These are phyloP conservation scores for Colletotrichum acutatum DNA, from an alignment of 2,329 filamentous ascomycete species.

Conservation along the genomic window DNA sequence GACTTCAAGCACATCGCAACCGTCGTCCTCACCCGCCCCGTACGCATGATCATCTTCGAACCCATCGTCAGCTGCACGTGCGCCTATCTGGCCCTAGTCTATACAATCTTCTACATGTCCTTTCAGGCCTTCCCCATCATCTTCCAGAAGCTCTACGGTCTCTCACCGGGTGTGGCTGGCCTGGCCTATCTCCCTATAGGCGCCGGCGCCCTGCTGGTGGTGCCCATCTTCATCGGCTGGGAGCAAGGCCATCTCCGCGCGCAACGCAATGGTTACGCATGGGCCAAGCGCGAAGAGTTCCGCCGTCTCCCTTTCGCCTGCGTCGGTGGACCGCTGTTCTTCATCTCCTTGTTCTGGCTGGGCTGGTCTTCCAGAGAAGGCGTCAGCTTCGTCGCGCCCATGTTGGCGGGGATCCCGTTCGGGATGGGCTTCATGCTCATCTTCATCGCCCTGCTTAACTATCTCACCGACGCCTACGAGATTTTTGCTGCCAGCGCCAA, in stretches of 20 bases:
- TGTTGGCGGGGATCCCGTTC: constrained; percentile 70
- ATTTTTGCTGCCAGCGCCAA: constrained; percentile 60
- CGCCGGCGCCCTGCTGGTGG: constrained; percentile 67
- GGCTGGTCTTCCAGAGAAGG: constrained; percentile 64
- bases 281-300: constrained; percentile 73
- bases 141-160: constrained; percentile 71
- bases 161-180: constrained; percentile 72
- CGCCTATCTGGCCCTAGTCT: constrained; percentile 77
- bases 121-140: constrained; percentile 81
- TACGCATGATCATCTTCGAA: constrained; percentile 79
- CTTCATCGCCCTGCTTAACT: constrained; percentile 73
- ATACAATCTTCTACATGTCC: constrained; percentile 76
- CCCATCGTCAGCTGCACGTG: constrained; percentile 78
- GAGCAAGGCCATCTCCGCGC: constrained; percentile 52
- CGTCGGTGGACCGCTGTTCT: constrained; percentile 74
- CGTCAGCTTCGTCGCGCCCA: constrained; percentile 65
- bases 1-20: constrained; percentile 69
- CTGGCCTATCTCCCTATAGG: constrained; percentile 77
- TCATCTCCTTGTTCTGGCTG: constrained; percentile 68
- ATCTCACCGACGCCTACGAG: constrained; percentile 75
- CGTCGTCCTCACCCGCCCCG: constrained; percentile 76
- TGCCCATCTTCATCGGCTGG: constrained; percentile 69
- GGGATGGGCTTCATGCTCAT: constrained; percentile 71
- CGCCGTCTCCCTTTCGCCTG: constrained; percentile 78
- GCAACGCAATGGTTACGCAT: constrained; percentile 53